Evolutionary conservation across 2,329 filamentous ascomycete species (phyloP).

Genomic region (Pseudomassariella vexata): DNA sequence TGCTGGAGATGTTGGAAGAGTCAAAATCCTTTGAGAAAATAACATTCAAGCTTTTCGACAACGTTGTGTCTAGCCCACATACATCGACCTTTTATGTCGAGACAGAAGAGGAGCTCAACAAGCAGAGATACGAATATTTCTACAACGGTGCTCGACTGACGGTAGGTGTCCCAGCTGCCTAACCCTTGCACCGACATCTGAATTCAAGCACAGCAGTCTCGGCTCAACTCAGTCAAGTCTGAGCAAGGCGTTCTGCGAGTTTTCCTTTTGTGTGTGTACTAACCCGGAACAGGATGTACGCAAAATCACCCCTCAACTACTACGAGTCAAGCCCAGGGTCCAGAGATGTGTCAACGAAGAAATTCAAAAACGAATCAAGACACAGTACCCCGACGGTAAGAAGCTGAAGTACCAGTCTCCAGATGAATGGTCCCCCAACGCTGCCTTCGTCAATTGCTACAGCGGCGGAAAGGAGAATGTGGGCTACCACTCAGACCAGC

Average conservation of each 20-base stretch:
- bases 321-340: constrained; percentile 63
- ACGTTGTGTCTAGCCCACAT: constrained; percentile 78
- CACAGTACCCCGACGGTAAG: constrained; percentile 60
- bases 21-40: constrained; percentile 63
- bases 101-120: constrained; percentile 59
- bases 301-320: constrained; percentile 68
- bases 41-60: constrained; percentile 83
- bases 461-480: constrained; percentile 74
- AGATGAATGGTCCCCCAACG: constrained; percentile 73
- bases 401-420: constrained; percentile 77
- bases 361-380: constrained; percentile 64
- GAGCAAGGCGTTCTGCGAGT: too few species aligned
- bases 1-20: constrained; percentile 72
- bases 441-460: constrained; percentile 94
- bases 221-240: too few species aligned
- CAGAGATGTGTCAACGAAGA: constrained; percentile 72
- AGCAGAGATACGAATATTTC: constrained; percentile 72
- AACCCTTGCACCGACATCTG: constrained; percentile 2
- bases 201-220: not conserved
- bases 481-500: constrained; percentile 86
- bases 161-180: constrained; percentile 33
- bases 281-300: constrained; percentile 60
- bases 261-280: too few species aligned
- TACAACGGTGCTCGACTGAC: constrained; percentile 77
- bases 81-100: constrained; percentile 80